Evolutionary conservation across 768 basidiomycete species (phyloP).

Genomic region (Termitomyces heimii): DNA sequence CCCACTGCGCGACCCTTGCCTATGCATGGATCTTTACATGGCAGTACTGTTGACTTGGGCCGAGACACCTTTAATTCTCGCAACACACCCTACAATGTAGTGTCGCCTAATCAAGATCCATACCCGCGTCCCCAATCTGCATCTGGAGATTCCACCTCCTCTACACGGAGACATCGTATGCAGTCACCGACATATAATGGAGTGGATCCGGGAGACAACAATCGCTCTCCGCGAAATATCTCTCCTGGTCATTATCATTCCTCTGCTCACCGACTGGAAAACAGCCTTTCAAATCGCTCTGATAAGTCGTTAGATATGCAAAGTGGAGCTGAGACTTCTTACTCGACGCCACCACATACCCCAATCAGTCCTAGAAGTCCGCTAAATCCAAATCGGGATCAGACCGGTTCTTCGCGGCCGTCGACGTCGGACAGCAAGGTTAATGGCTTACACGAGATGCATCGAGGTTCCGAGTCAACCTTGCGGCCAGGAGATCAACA

Average conservation of each 20-base stretch:
- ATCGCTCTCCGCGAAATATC: constrained; percentile 33
- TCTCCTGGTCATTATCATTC: constrained; percentile 31
- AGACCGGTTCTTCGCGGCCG: constrained; percentile 18
- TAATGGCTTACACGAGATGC: constrained; percentile 10
- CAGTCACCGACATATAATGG: constrained; percentile 34
- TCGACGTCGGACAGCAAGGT: constrained; percentile 20
- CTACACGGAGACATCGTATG: constrained; percentile 25
- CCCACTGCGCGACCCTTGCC: constrained; percentile 31
- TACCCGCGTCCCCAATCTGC: constrained; percentile 62
- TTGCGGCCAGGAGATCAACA: constrained; percentile 24
- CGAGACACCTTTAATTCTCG: constrained; percentile 23
- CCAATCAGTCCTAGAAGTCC: constrained; percentile 52
- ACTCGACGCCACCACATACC: constrained; percentile 52
- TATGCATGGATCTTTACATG: constrained; percentile 31
- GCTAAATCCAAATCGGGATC: constrained; percentile 28
- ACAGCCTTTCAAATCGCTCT: constrained; percentile 24
- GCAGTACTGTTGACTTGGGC: constrained; percentile 24
- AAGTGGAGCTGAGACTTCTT: constrained; percentile 36
- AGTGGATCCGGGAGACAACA: constrained; percentile 28
- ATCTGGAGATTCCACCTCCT: constrained; percentile 41
- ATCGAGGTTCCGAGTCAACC: constrained; percentile 21
- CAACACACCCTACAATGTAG: constrained; percentile 16
- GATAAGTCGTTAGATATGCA: constrained; percentile 30
- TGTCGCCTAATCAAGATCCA: constrained; percentile 49
- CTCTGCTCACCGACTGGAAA: constrained; percentile 25